phyloP scores from a whole-genome alignment of 345 rosid genomes.

The Eucalyptus regnans region DNA sequence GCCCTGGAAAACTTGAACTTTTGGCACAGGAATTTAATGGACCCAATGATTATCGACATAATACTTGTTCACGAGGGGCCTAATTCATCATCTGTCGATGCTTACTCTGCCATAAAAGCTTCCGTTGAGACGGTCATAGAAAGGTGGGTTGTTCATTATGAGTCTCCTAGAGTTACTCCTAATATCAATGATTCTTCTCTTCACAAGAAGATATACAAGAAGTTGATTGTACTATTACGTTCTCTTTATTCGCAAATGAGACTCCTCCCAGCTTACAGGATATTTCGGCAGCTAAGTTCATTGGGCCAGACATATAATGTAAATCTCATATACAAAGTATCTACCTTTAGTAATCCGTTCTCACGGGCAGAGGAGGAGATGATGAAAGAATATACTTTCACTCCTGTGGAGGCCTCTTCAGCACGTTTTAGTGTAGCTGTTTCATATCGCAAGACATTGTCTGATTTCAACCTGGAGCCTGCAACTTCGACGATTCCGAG shows the following conservation, averaged over 20 bases:
- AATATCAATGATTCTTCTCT: slow-evolving; percentile 32
- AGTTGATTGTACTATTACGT: slow-evolving; percentile 55
- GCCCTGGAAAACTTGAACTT: slow-evolving; percentile 56
- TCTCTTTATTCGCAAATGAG: slow-evolving; percentile 70
- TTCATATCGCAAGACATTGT: slow-evolving; percentile 49
- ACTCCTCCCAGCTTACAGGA: slow-evolving; percentile 69
- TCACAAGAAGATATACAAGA: slow-evolving; percentile 74
- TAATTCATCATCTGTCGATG: slow-evolving; percentile 18
- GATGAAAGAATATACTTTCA: slow-evolving; percentile 53
- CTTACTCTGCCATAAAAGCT: slow-evolving; percentile 5
- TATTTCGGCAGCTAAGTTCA: slow-evolving; percentile 56
- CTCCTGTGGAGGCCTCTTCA: slow-evolving; percentile 70
- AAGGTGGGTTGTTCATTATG: slow-evolving; percentile 81
- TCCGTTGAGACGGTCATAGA: slow-evolving; percentile 70
- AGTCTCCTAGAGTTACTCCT: slow-evolving; percentile 34
- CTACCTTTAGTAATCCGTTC: slow-evolving; percentile 60
- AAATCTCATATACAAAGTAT: slow-evolving; percentile 67
- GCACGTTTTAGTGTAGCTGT: slow-evolving; percentile 59
- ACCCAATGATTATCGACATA: slow-evolving; percentile 74
- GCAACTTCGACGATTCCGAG: slow-evolving; percentile 51
- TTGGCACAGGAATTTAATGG: slow-evolving; percentile 62
- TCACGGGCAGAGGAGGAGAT: slow-evolving; percentile 44
- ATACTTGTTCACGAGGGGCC: slow-evolving; percentile 46
- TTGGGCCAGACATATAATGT: slow-evolving; percentile 46
- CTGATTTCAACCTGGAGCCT: slow-evolving; percentile 63